phyloP scores from a whole-genome alignment of 352 stramenopile species.

The Peronosclerospora sorghi region DNA sequence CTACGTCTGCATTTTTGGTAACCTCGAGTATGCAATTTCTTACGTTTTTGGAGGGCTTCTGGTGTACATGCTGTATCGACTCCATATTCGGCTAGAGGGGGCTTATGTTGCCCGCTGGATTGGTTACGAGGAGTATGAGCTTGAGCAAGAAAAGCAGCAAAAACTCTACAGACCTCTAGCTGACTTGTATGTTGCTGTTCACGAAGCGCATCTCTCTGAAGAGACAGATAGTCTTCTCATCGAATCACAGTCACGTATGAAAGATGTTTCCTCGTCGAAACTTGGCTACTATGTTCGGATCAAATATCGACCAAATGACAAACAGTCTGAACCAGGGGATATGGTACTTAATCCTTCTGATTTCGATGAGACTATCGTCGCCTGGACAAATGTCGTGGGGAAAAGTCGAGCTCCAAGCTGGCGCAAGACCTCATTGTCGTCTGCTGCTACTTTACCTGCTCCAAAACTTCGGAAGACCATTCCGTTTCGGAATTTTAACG shows the following conservation, averaged over 20 bases:
- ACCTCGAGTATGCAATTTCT: slow-evolving; percentile 64
- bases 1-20: slow-evolving; percentile 46
- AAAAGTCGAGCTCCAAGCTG: slow-evolving; percentile 41
- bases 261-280: slow-evolving; percentile 49
- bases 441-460: slow-evolving; percentile 11
- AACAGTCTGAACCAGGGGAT: slow-evolving; percentile 29
- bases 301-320: slow-evolving; percentile 78
- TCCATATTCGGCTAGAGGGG: slow-evolving; percentile 55
- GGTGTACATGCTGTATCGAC: slow-evolving; percentile 73
- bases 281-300: slow-evolving; percentile 60
- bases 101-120: slow-evolving; percentile 61
- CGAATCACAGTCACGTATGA: slow-evolving; percentile 47
- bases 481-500: slow-evolving; percentile 67
- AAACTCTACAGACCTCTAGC: slow-evolving; percentile 67
- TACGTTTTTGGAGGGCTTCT: slow-evolving; percentile 52
- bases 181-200: slow-evolving; percentile 55
- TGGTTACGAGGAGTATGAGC: slow-evolving; percentile 66
- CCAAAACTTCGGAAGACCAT: slow-evolving; percentile 51
- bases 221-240: slow-evolving; percentile 43
- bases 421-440: slow-evolving; percentile 25
- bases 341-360: slow-evolving; percentile 56
- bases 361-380: slow-evolving; percentile 55
- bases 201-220: slow-evolving; percentile 51
- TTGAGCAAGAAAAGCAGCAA: slow-evolving; percentile 56
- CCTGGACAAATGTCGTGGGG: slow-evolving; percentile 59